Base-by-base conservation (phyloP, 1,284 basidiomycete species). In the Clitocybe nebularis region DNA sequence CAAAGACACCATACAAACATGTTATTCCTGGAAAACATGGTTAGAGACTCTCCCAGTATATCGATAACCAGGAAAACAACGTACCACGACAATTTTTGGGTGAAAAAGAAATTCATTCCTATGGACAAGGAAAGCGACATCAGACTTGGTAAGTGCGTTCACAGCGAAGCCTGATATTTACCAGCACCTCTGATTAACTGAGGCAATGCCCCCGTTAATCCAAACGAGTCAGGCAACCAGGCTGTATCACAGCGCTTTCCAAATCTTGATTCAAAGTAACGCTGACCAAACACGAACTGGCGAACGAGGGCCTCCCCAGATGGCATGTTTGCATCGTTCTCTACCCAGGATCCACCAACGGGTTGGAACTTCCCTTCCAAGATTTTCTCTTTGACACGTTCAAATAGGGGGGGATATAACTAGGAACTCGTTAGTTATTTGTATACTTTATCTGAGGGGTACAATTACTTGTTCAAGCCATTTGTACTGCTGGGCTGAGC, bases 91-190 rank as follows among this genome's bases (percentile, higher is more conserved):
- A 95, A 67, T 69, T 99, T 99, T 67, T 99, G 95, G 1, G 95
- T 98, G 65, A 98, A 98, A 74, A 98, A 99, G 62, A 93, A 93
- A 52, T 87, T 81, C 80, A 93, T 93, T 8, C 89, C 93, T 45
- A 39, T n/a, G 38, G n/a, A 29, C 28, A 3, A 30, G n/a, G n/a
- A n/a, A n/a, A n/a, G n/a, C n/a, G n/a, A n/a, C n/a, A n/a, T n/a
- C n/a, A n/a, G n/a, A n/a, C n/a, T n/a, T n/a, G n/a, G n/a, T n/a
- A n/a, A n/a, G n/a, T n/a, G n/a, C n/a, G n/a, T n/a, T n/a, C n/a
- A n/a, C n/a, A n/a, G n/a, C n/a, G n/a, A n/a, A n/a, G n/a, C n/a
- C n/a, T n/a, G n/a, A 24, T 17, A 51, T 57, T 17, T 38, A 69
- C 68, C 71, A 25, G 91, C 78, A 14, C 84, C 76, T 24, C 94